Percentiles rank a stretch among this genome's conserved stretches.
These are phyloP conservation scores for Xylaria sp. DNA, from an alignment of 2,329 filamentous ascomycete genomes.

Conservation along the genomic window DNA sequence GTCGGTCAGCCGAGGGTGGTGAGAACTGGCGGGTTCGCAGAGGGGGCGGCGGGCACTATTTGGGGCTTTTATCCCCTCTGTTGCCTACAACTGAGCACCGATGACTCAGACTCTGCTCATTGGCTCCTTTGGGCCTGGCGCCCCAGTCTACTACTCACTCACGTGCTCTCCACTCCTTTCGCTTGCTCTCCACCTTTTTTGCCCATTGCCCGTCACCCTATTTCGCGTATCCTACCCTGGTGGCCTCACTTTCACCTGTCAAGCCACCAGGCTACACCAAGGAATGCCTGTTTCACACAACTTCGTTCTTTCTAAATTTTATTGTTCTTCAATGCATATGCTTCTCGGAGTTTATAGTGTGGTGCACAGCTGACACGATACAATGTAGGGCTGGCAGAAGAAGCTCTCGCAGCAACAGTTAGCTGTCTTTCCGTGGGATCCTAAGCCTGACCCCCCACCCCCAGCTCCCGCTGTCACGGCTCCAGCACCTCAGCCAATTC, in stretches of 20 bases:
- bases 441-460: constrained; percentile 74
- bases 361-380: constrained; percentile 35
- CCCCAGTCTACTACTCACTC: constrained; percentile 37
- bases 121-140: constrained; percentile 28
- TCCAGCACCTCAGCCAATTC: constrained; percentile 42
- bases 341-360: neutral
- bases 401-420: constrained; percentile 88
- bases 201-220: constrained; percentile 6
- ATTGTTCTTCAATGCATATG: neutral
- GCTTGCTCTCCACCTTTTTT: neutral
- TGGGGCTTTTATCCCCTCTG: constrained; percentile 63
- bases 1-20: constrained; percentile 51
- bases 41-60: constrained; percentile 64
- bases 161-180: constrained; percentile 41
- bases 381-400: constrained; percentile 87
- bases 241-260: constrained; percentile 11
- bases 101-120: constrained; percentile 43
- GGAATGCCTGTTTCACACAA: neutral
- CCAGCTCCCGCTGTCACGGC: constrained; percentile 55
- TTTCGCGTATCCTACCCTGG: constrained; percentile 30
- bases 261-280: constrained; percentile 5
- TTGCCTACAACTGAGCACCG: constrained; percentile 45
- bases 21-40: constrained; percentile 54
- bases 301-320: neutral
- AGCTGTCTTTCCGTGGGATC: constrained; percentile 95